phyloP scores from a whole-genome alignment of 164 flowering plant species.

The Liriodendron chinense region DNA sequence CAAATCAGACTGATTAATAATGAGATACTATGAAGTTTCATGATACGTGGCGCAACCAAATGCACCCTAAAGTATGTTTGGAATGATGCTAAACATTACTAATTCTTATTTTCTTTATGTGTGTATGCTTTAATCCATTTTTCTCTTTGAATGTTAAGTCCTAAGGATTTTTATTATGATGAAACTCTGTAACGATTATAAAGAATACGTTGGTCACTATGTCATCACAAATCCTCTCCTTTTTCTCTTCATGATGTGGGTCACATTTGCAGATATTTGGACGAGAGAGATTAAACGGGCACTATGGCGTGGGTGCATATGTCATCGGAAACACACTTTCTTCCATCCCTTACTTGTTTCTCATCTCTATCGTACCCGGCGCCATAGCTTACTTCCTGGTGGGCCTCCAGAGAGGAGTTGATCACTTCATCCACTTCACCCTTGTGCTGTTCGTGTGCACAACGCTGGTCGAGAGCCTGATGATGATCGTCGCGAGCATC shows the following conservation, averaged over 20 bases:
- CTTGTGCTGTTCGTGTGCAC: slow-evolving; percentile 30
- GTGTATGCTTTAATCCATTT: not conserved
- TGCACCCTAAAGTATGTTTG: not conserved
- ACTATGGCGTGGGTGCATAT: slow-evolving; percentile 48
- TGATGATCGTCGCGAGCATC: slow-evolving; percentile 59
- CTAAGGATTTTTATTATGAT: not conserved
- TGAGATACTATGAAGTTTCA: not conserved
- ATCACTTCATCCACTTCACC: slow-evolving; percentile 37
- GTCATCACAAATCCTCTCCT: not conserved
- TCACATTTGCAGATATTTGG: slow-evolving; percentile 30
- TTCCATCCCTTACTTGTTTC: slow-evolving; percentile 46
- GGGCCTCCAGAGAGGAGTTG: slow-evolving; percentile 36
- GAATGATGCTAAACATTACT: not conserved
- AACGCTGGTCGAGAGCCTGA: slow-evolving; percentile 58
- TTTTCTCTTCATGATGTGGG: not conserved
- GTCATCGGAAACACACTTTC: slow-evolving; percentile 56
- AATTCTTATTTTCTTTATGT: not conserved
- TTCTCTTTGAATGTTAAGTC: not conserved
- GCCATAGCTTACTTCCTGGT: slow-evolving; percentile 44
- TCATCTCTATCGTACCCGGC: slow-evolving; percentile 47
- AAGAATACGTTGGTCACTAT: not conserved
- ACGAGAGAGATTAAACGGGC: slow-evolving; percentile 61
- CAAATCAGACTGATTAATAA: not conserved
- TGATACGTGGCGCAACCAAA: not conserved
- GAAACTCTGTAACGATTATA: not conserved